phyloP scores from a whole-genome alignment of 352 stramenopile genomes.

The Pythium dissimile region DNA sequence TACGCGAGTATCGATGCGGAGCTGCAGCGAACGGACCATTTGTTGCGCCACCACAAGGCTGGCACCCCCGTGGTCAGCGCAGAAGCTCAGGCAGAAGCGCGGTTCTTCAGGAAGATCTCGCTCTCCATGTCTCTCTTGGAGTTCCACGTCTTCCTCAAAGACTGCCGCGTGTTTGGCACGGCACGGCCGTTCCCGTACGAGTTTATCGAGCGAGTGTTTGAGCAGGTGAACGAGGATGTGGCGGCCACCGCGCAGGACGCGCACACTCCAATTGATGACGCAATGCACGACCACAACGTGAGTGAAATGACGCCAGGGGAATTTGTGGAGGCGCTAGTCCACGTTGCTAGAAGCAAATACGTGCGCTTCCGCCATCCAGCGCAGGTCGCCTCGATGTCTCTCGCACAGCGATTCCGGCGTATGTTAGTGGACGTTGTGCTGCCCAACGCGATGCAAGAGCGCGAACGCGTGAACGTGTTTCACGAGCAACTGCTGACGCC shows the following conservation, averaged over 20 bases:
- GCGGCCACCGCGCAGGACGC: not conserved
- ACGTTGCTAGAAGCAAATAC: conserved; percentile 43
- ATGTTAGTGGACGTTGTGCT: conserved; percentile 57
- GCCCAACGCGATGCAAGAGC: conserved; percentile 46
- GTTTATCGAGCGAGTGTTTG: conserved; percentile 50
- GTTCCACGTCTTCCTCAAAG: conserved; percentile 65
- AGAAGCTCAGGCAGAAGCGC: conserved; percentile 35
- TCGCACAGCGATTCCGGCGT: conserved; percentile 40
- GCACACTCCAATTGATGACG: not conserved
- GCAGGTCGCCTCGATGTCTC: not conserved
- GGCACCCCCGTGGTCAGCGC: not conserved
- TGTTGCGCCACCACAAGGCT: conserved; percentile 18
- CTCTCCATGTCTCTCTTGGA: conserved; percentile 63
- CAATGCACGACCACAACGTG: conserved; percentile 11
- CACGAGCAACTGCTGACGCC: conserved; percentile 37
- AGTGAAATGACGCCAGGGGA: conserved; percentile 62
- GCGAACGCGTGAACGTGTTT: conserved; percentile 49
- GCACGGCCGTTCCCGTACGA: conserved; percentile 50
- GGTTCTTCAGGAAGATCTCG: conserved; percentile 65
- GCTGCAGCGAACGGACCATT: conserved; percentile 19
- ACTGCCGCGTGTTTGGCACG: conserved; percentile 58
- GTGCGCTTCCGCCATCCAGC: conserved; percentile 23
- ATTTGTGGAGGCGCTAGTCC: conserved; percentile 63
- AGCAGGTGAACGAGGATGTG: conserved; percentile 39
- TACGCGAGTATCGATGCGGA: conserved; percentile 51